Base-by-base conservation (phyloP, 2,329 filamentous ascomycete genomes). In the Paraconiothyrium brasiliense region DNA sequence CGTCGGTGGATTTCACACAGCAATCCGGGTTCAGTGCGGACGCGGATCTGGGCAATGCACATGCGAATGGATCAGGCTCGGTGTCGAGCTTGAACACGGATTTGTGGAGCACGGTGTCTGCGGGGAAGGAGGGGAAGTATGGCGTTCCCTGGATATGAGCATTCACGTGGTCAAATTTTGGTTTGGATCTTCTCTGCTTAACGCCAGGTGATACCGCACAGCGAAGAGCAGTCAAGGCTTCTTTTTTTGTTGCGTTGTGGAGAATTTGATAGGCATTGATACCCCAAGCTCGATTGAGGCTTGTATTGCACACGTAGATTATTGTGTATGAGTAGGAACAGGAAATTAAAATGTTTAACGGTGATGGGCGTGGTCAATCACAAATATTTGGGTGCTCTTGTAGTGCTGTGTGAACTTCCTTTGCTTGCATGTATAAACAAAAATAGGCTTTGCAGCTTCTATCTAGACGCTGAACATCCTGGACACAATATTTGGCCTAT, bases 1-100 rank as follows among this genome's bases (percentile, higher is more conserved):
- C 47, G n/a, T 57, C 61, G 8, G 20, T 70, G n/a, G 69, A 68
- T 52, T 69, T 66, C 46, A 59, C 61, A 35, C 61, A 63, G 27
- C 66, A 68, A 46, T 16, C 44, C n/a, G 51, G 55, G 2, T 30
- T 35, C 20, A 30, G 48, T 4, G 59, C 5, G 8, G 49, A 37
- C 8, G 10, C 41, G 32, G 32, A 27, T 9, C 24, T 35, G 32
- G 46, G 14, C 27, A 43, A 27, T 22, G 3, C 46, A 51, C 20
- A 52, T 24, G 22, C 47, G 54, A 56, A 51, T 24, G 57, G 51
- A 46, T 27, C 35, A 10, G 16, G 24, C 3, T 4, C 49, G 32
- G 24, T 39, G 9, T 32, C 39, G 7, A 34, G 39, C 4, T 22
- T 50, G 52, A 54, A 30, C 9, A 51, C 48, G 5, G 57, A 63